Base-by-base conservation (phyloP, 139 green algal species). In the Auxenochlorella pyrenoidosa region DNA sequence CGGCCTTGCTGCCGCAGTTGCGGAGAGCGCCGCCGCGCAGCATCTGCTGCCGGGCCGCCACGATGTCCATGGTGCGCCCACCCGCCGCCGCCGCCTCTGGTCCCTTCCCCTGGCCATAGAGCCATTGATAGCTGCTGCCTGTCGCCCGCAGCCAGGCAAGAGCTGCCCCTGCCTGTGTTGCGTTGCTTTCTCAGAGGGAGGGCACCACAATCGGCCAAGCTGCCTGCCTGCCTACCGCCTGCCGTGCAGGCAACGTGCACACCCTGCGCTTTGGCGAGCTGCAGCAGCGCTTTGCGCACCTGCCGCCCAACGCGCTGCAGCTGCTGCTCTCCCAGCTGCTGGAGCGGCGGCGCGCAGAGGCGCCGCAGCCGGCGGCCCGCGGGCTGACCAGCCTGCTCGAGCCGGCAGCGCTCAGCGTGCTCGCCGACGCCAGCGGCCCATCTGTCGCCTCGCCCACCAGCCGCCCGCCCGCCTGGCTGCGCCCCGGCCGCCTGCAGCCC, bases 21-120 rank as follows among this genome's bases (percentile, higher is more conserved):
- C 94, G 68, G 58, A 80, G 43, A 75, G 94, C 32, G 93, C 92
- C 0, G 22, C 79, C 2, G 60, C 60, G 28, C 72, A 86, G 18
- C 83, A 87, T 0, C 84, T 97, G 83, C 87, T 97, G 79, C 95
- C 95, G 0, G 78, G 47, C 21, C 82, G 94, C 16, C 85, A 85
- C 30, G 90, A 94, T 72, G 75, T 94, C 1, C 83, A 65, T 22
- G 90, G 90, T 93, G 78, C 60, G 88, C 22, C 3, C 75, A 32
- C 24, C 10, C 22, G 60, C 40, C 22, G 34, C 32, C 28, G 68
- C 43, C 36, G 41, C 60, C 78, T 32, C 21, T 38, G 0, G 71
- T 79, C 13, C 2, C 5, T 54, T 12, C 71, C n/a, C n/a, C n/a
- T n/a, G n/a, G n/a, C n/a, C n/a, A n/a, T n/a, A n/a, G n/a, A n/a